Conservation (phyloP, 805 yeast genomes). For the Peterozyma xylosa region DNA sequence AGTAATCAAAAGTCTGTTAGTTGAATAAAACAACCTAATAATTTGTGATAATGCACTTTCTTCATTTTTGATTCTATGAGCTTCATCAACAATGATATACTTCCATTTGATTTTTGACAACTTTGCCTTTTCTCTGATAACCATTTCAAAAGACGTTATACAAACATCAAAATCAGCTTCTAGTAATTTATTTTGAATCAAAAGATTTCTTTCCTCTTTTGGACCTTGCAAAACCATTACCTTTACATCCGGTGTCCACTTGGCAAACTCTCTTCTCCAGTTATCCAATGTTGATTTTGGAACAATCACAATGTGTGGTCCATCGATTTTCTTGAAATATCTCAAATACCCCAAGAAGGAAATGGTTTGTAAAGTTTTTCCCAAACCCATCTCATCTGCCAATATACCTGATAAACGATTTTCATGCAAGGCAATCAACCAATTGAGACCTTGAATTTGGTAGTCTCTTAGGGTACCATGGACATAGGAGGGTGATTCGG, state of each 20-base stretch:
- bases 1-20: conserved; percentile 78
- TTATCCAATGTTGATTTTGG: conserved; percentile 95
- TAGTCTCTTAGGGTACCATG: conserved; percentile 81
- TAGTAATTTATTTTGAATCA: conserved; percentile 53
- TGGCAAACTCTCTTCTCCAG: conserved; percentile 91
- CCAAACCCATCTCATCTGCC: conserved; percentile 85
- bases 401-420: conserved; percentile 67
- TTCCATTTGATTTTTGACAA: conserved; percentile 87
- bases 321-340: conserved; percentile 68
- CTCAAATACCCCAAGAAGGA: conserved; percentile 80
- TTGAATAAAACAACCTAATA: conserved; percentile 79
- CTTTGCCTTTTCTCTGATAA: conserved; percentile 76
- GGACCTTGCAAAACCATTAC: conserved; percentile 83
- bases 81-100: conserved; percentile 90
- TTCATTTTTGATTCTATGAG: conserved; percentile 94
- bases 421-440: conserved; percentile 64
- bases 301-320: conserved; percentile 87
- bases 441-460: conserved; percentile 79
- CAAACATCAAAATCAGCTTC: conserved; percentile 82
- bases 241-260: conserved; percentile 94
- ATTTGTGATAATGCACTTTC: conserved; percentile 89
- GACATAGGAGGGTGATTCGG: conserved; percentile 78
- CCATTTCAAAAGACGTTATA: conserved; percentile 90
- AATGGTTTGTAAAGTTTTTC: conserved; percentile 76
- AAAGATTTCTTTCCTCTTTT: conserved; percentile 65